Conservation (phyloP, 305 asterid genomes). For the Fraxinus greggii region DNA sequence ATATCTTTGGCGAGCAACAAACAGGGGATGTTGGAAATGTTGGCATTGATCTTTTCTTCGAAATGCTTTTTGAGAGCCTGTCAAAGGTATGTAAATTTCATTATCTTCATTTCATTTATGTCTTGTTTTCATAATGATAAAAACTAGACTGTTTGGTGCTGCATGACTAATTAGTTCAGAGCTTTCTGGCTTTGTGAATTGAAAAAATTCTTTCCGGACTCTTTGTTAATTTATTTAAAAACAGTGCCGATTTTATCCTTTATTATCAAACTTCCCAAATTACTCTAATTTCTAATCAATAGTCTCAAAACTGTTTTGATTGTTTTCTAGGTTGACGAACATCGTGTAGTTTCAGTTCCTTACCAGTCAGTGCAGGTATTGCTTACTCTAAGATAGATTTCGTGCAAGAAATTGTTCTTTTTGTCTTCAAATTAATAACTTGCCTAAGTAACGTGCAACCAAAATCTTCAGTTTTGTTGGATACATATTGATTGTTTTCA, state of each 20-base stretch:
- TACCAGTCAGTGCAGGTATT: slow-evolving; percentile 88
- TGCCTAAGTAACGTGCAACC: neutral
- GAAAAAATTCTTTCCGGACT: neutral
- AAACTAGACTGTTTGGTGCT: neutral
- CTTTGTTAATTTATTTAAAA: slow-evolving; percentile 1
- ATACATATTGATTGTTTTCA: neutral
- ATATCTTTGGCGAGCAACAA: slow-evolving; percentile 97
- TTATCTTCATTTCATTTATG: slow-evolving; percentile 6
- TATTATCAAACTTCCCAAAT: slow-evolving; percentile 10
- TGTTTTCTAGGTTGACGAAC: slow-evolving; percentile 79
- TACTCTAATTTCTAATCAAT: slow-evolving; percentile 18
- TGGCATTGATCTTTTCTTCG: slow-evolving; percentile 98
- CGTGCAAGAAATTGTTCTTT: neutral
- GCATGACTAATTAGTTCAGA: neutral
- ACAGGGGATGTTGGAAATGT: slow-evolving; percentile 99
- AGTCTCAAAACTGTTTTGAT: slow-evolving; percentile 26
- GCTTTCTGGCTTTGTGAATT: slow-evolving; percentile 10
- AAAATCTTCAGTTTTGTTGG: neutral
- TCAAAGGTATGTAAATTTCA: slow-evolving; percentile 63
- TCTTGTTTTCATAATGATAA: slow-evolving; percentile 7
- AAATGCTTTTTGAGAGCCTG: slow-evolving; percentile 96
- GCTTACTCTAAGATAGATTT: slow-evolving; percentile 14
- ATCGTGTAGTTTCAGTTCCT: slow-evolving; percentile 77
- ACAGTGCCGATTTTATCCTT: slow-evolving; percentile 18
- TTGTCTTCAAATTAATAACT: slow-evolving; percentile 9